Evolutionary conservation across 108 stramenopile species (phyloP).

Genomic region (Tribonema minus): DNA sequence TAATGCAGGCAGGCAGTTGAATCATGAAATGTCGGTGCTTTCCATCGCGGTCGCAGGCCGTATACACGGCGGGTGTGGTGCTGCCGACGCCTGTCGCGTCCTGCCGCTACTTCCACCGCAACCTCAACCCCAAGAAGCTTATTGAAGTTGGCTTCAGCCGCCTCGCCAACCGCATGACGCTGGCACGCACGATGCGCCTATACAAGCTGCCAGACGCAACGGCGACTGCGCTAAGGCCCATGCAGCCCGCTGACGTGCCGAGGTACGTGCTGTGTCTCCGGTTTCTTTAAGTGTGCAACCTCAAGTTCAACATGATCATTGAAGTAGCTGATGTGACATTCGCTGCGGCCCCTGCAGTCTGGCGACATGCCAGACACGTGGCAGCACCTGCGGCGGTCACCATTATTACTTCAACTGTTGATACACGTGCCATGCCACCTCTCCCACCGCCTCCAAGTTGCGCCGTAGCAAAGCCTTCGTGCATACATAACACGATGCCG

Average conservation of each 20-base stretch:
- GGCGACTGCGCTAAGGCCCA: slow-evolving; percentile 10
- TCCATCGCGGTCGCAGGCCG: slow-evolving; percentile 67
- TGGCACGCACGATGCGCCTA: slow-evolving; percentile 76
- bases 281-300: no score
- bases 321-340: no score
- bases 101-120: slow-evolving; percentile 89
- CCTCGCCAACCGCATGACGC: slow-evolving; percentile 78
- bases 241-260: neutral
- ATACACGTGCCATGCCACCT: no score
- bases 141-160: slow-evolving; percentile 87
- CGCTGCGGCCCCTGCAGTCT: no score
- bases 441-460: no score
- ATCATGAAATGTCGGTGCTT: neutral
- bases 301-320: no score
- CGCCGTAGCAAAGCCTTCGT: no score
- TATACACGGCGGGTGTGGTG: slow-evolving; percentile 96
- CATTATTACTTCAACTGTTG: no score
- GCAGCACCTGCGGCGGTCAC: no score
- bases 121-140: slow-evolving; percentile 89
- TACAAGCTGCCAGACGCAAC: slow-evolving; percentile 74
- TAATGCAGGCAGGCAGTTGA: no score
- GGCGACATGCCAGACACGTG: no score
- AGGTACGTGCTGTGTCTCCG: neutral
- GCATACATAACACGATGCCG: no score
- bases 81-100: slow-evolving; percentile 85